These are phyloP conservation scores for Acer saccharum DNA, from an alignment of 345 rosid species.

Conservation along the genomic window DNA sequence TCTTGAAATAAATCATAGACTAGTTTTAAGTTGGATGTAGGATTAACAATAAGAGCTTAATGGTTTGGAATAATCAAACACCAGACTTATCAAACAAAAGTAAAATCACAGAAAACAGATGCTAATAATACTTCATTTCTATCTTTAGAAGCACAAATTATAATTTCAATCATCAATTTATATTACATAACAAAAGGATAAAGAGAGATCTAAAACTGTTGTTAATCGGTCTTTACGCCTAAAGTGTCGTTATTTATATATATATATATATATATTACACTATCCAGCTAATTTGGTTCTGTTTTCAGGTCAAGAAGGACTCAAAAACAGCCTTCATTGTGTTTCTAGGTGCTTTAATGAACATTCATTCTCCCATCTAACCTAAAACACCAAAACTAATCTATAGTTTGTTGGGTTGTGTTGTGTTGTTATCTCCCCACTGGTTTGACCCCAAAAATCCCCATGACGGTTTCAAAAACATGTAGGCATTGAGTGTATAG, in stretches of 20 bases:
- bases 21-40: too few relatives aligned
- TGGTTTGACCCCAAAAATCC: conserved; percentile 8
- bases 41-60: neutral
- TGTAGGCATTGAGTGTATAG: conserved; percentile 6
- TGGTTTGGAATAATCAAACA: neutral
- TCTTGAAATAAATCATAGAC: too few relatives aligned
- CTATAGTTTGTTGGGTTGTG: conserved; percentile 5
- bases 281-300: conserved; percentile 15
- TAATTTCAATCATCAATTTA: conserved; percentile 21
- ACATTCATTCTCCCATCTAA: conserved; percentile 11
- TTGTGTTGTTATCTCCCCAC: conserved; percentile 6
- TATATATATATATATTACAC: conserved; percentile 17
- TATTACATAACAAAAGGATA: conserved; percentile 23
- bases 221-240: conserved; percentile 20
- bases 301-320: conserved; percentile 44
- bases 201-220: conserved; percentile 17
- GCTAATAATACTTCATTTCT: neutral
- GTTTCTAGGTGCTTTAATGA: conserved; percentile 18
- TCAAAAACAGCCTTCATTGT: conserved; percentile 48
- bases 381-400: conserved; percentile 22
- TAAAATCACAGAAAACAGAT: too few relatives aligned
- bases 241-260: neutral
- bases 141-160: conserved; percentile 12
- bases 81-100: neutral
- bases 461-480: conserved; percentile 11